Base-by-base conservation (phyloP, 2,329 filamentous ascomycete species). In the Microdochium bolleyi region DNA sequence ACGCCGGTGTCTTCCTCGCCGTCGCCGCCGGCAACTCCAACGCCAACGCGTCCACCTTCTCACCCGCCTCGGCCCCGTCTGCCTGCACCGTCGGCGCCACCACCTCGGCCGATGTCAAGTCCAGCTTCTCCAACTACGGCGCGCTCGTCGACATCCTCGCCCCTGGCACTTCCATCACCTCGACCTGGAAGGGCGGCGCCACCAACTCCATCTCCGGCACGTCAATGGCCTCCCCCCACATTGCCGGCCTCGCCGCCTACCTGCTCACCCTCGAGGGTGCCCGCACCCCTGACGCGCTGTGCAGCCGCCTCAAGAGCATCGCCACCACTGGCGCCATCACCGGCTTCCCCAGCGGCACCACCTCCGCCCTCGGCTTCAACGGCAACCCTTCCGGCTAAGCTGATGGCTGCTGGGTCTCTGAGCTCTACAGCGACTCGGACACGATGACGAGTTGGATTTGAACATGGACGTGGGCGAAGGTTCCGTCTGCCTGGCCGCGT, bases 291-390 rank as follows among this genome's bases (percentile, higher is more conserved):
- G 62, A 70, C 51, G 75, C 69, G 11, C 73, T 84, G 22, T 74
- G 72, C 60, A 49, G 63, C 52, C 73, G 74, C 58, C 73, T 84
- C 57, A 62, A 67, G 58, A 61, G 64, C 50, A 68, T 75, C 30
- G 67, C 71, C 37, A 68, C 68, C 54, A 70, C 67, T 56, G 68
- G 68, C 53, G 68, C 71, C 57, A 66, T 77, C 52, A 65, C 65
- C 41, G 64, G 63, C 55, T 56, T 77, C 1, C 70, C 69, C 51
- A 66, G 60, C 55, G 68, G 72, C 56, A 80, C 75, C 51, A 59
- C 63, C 60, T 83, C 83, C 71, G 61, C 70, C 53, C 70, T 84
- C 51, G 77, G 75, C 54, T 82, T 79, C 69, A 83, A 84, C 68
- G 77, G 76, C 55, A 70, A 69, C 60, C 66, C 64, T 38, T 58